Evolutionary conservation across 2,329 filamentous ascomycete species (phyloP), one percentile per base, ranked within the genome.

Genomic region (Trichoderma sp.): DNA sequence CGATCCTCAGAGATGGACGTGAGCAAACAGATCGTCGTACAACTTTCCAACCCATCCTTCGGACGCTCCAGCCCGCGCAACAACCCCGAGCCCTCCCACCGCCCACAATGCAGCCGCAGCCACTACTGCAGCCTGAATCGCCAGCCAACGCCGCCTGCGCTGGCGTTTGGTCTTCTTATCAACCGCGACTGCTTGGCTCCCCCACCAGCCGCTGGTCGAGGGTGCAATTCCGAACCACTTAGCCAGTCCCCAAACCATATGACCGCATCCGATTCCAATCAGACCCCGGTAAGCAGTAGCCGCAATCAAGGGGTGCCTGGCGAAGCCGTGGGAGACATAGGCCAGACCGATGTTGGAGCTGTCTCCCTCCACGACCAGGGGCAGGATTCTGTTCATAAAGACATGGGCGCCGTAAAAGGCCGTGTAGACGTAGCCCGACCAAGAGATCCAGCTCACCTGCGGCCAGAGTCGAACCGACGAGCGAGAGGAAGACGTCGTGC

Each of bases 241-340:
- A n/a, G 93, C 92, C 80, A 89, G 88, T 2, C 94, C 94, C 88
- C 93, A 96, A 8, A 92, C 87, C 77, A 94, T 89, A 81, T 97
- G 94, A 70, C 89, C 92, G 28, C 87, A 89, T 0, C 89, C 91
- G 0, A 90, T 80, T 18, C 82, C 82, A 7, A 97, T 82, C 59
- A 97, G 83, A 1, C 89, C 85, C 1, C 83, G 75, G 77, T 96
- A 97, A 1, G 91, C 90, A 1, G 85, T 73, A 77, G 89, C 91
- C n/a, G 91, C 88, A 10, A 90, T 77, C 1, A 84, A 72, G 0
- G 90, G 89, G 74, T 92, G 90, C 16, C 87, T 85, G 34, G 91
- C 89, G 76, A 97, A 96, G 3, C 92, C 93, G 79, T 98, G 94
- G 14, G 90, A 88, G 8, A 97, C 90, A 77, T 92, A 98, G 14